phyloP scores from a whole-genome alignment of 495 filamentous ascomycete genomes.

The Annulohypoxylon stygium region DNA sequence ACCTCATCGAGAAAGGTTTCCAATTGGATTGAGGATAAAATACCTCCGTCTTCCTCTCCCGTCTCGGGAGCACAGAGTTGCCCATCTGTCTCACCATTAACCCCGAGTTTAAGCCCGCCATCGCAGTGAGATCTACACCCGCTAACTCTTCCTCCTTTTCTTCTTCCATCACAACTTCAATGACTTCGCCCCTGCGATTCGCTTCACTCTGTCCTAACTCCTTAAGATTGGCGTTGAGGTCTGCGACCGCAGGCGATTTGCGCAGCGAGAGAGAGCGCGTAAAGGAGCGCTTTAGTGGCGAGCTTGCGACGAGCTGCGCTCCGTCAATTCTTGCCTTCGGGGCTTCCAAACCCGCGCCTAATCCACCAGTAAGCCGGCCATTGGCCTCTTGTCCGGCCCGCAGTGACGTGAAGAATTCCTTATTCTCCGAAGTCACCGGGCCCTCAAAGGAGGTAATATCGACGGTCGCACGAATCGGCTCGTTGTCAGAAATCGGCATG shows the following conservation, averaged over 20 bases:
- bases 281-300: conserved; percentile 52
- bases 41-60: conserved; percentile 53
- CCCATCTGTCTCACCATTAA: conserved; percentile 35
- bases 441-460: conserved; percentile 57
- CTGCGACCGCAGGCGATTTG: conserved; percentile 39
- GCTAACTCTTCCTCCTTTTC: conserved; percentile 40
- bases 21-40: conserved; percentile 75
- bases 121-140: conserved; percentile 55
- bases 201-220: conserved; percentile 64
- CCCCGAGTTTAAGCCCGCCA: conserved; percentile 51
- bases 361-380: conserved; percentile 63
- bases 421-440: conserved; percentile 54
- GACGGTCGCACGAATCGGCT: conserved; percentile 46
- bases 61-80: conserved; percentile 50
- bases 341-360: conserved; percentile 58
- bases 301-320: conserved; percentile 57
- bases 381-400: conserved; percentile 59
- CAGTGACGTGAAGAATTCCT: conserved; percentile 54
- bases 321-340: conserved; percentile 56
- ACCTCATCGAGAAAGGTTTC: conserved; percentile 78
- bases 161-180: conserved; percentile 63
- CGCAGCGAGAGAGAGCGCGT: conserved; percentile 54
- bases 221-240: conserved; percentile 40
- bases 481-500: conserved; percentile 29
- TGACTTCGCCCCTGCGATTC: conserved; percentile 64